Evolutionary conservation across 1,139 yeast genomes (phyloP), one percentile per base, ranked within the genome.

Genomic region (Nakaseomyces nivariensis): DNA sequence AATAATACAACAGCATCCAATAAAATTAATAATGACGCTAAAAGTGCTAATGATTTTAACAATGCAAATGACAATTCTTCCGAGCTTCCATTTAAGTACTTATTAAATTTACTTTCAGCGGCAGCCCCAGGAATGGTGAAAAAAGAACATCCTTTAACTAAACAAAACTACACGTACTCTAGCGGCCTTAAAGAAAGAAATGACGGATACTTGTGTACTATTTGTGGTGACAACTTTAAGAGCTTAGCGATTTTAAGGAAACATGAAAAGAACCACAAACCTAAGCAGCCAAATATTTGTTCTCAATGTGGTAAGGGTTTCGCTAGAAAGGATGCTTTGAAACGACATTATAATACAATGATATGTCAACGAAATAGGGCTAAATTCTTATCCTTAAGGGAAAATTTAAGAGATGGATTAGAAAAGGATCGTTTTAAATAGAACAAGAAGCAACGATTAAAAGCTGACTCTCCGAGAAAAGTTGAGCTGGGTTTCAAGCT

Each of bases 251-350:
- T 62, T 48, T 52, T 63, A 22, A 59, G 60, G 47, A 58, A 66
- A 44, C 67, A 63, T 49, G 67, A 61, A 46, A 62, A 60, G 49
- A n/a, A 27, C 25, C 67, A 62, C 50, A 38, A 59, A 29, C 58
- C 63, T 22, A 58, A 60, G 4, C 50, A 61, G 45, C 65, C 66
- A 26, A 57, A 85, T 60, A 79, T 83, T 48, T 85, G 95, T 66
- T 78, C 81, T 8, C 68, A 72, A 33, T 85, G 95, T 69, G 87
- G 86, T 33, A 85, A 85, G 60, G 90, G 92, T 0, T 85, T 85
- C 71, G 92, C 92, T 2, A 68, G 95, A 43, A 83, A 83, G 60
- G 95, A 85, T 67, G 94, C 94, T 0, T 69, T 85, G 56, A 84
- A 82, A 63, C 71, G 92, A 57, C 94, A 81, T 66, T 73, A 73